Conservation (phyloP, 2,329 filamentous ascomycete genomes). For the Stemphylium vesicarium region DNA sequence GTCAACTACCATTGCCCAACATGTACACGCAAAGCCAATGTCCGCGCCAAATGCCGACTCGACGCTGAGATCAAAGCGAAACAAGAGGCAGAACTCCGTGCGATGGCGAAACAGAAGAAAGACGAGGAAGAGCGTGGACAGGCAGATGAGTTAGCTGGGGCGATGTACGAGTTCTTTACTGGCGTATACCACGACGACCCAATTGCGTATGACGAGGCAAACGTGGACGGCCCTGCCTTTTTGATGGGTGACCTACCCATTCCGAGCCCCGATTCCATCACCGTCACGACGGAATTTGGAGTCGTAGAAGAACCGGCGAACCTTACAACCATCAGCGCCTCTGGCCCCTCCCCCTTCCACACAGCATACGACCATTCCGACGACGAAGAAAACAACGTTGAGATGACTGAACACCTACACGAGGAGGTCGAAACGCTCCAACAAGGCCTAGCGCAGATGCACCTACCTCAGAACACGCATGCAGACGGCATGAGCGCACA, state of each 20-base stretch:
- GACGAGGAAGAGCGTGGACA: conserved; percentile 44
- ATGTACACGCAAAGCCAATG: conserved; percentile 43
- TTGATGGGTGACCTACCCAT: conserved; percentile 19
- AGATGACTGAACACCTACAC: conserved; percentile 26
- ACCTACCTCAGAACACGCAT: not conserved
- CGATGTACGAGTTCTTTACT: conserved; percentile 44
- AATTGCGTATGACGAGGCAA: not conserved
- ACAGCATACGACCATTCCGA: conserved; percentile 18
- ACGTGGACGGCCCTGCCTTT: conserved; percentile 4
- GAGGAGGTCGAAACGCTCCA: conserved; percentile 13
- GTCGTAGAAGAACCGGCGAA: conserved; percentile 41
- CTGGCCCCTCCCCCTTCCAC: conserved; percentile 25
- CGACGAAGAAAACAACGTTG: conserved; percentile 22
- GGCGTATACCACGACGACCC: conserved; percentile 31
- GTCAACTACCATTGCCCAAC: conserved; percentile 49
- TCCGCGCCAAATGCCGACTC: conserved; percentile 45
- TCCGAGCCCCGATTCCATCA: conserved; percentile 43
- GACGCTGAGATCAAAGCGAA: conserved; percentile 44
- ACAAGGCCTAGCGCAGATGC: conserved; percentile 7
- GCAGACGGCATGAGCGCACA: conserved; percentile 1
- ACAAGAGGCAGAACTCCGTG: conserved; percentile 38
- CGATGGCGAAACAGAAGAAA: conserved; percentile 37
- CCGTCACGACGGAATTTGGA: conserved; percentile 45
- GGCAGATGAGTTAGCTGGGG: conserved; percentile 45
- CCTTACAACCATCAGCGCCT: conserved; percentile 36